A percentile compares a stretch with the other conserved stretches of the same genome.
phyloP scores from a whole-genome alignment of 257 asterid species.

The Hygrophila difformis region DNA sequence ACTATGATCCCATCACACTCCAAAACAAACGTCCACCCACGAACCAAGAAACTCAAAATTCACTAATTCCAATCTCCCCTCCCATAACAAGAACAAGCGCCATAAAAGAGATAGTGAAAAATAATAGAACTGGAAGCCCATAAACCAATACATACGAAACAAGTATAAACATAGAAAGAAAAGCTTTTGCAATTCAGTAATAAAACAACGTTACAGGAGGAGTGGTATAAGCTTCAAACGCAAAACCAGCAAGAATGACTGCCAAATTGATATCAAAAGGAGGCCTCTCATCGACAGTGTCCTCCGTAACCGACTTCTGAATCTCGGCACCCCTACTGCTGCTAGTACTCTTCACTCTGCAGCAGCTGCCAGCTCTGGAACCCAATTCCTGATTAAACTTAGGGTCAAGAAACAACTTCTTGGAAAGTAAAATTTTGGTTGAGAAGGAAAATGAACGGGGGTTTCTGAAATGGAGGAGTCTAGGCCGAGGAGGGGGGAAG shows the following conservation, averaged over 20 bases:
- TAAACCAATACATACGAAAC: too few species aligned
- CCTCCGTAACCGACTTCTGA: constrained; percentile 27
- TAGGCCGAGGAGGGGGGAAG: constrained; percentile 31
- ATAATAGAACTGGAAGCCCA: too few species aligned
- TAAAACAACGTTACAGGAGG: constrained; percentile 47
- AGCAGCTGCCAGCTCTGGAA: constrained; percentile 21
- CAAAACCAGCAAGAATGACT: constrained; percentile 96
- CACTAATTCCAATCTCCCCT: not conserved
- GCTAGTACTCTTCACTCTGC: constrained; percentile 28
- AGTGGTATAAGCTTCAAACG: constrained; percentile 88
- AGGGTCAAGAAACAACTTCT: constrained; percentile 21
- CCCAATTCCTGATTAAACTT: constrained; percentile 27
- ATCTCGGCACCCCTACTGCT: constrained; percentile 22
- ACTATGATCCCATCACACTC: not conserved
- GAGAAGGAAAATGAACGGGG: constrained; percentile 28
- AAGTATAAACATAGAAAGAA: too few species aligned
- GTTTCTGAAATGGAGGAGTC: constrained; percentile 36
- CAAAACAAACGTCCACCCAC: constrained; percentile 7
- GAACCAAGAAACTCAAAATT: not conserved
- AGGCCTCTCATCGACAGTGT: constrained; percentile 39
- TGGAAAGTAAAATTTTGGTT: constrained; percentile 10
- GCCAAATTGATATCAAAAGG: constrained; percentile 86
- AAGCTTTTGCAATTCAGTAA: too few species aligned
- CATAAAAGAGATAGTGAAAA: too few species aligned
- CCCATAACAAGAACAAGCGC: not conserved